These are phyloP conservation scores for Xerocomellus dryophilus DNA, from an alignment of 768 basidiomycete species.

Conservation along the genomic window DNA sequence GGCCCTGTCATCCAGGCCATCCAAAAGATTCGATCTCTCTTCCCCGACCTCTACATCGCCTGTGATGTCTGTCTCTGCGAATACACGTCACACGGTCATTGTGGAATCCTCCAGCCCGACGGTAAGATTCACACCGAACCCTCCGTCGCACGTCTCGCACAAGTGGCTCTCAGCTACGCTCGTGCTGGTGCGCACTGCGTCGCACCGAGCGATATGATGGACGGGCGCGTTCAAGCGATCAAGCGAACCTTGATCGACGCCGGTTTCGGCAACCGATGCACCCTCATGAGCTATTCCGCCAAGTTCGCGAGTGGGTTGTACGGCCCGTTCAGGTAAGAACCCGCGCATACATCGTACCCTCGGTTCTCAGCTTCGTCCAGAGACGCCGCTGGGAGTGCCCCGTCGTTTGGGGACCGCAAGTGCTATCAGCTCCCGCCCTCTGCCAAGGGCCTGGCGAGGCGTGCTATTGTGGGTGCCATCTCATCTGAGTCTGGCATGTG, in stretches of 20 bases:
- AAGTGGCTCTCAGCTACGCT: conserved; percentile 92
- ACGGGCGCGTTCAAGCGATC: conserved; percentile 87
- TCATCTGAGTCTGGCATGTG: neutral
- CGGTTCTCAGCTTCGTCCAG: conserved; percentile 37
- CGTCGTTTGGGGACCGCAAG: conserved; percentile 92
- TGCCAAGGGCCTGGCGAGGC: conserved; percentile 84
- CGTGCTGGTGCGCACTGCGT: conserved; percentile 96
- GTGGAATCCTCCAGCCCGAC: conserved; percentile 73
- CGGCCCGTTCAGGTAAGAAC: conserved; percentile 85
- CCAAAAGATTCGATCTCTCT: conserved; percentile 67
- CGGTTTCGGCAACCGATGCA: conserved; percentile 83
- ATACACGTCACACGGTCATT: conserved; percentile 98
- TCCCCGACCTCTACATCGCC: conserved; percentile 84
- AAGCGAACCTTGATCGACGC: conserved; percentile 81
- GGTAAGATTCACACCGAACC: conserved; percentile 74
- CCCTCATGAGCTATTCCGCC: conserved; percentile 95
- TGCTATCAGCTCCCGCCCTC: conserved; percentile 95
- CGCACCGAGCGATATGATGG: conserved; percentile 99
- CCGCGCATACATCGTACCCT: neutral
- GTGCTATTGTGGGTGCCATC: conserved; percentile 76
- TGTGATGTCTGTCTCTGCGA: conserved; percentile 99
- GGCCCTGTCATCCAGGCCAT: conserved; percentile 97
- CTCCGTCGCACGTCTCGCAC: conserved; percentile 83
- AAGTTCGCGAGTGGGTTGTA: conserved; percentile 96
- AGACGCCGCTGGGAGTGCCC: conserved; percentile 96